A percentile compares a stretch with the other conserved stretches of the same genome.
Evolutionary conservation across 2,329 filamentous ascomycete genomes (phyloP).

Genomic region (Taxawa tesnikishii): DNA sequence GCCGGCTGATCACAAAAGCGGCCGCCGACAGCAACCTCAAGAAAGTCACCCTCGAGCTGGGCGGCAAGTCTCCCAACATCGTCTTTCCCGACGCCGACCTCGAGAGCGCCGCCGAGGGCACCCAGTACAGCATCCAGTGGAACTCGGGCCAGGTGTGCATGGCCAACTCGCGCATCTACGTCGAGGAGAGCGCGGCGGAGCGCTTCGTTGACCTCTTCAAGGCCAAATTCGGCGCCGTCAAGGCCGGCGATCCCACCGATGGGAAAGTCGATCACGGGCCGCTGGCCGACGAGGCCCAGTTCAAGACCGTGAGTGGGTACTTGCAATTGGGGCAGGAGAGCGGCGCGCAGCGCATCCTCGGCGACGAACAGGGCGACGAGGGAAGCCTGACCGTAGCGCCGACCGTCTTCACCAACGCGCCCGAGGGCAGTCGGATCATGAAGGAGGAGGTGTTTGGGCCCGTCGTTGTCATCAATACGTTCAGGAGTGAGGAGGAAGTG

Average conservation of each 20-base stretch:
- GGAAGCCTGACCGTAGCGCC: conserved; percentile 22
- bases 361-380: conserved; percentile 4
- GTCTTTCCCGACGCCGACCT: conserved; percentile 21
- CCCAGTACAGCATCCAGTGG: conserved; percentile 36
- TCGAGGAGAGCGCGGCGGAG: conserved; percentile 39
- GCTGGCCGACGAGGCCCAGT: conserved; percentile 39
- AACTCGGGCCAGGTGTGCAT: conserved; percentile 49
- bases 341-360: conserved; percentile 1
- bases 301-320: conserved; percentile 33
- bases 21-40: conserved; percentile 18
- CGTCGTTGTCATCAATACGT: conserved; percentile 23
- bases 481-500: conserved; percentile 22
- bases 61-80: conserved; percentile 16
- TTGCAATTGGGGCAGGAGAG: conserved; percentile 20
- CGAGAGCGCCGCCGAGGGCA: conserved; percentile 18
- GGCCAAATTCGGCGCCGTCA: conserved; percentile 17
- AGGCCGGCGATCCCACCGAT: conserved; percentile 16
- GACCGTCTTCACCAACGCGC: conserved; percentile 32
- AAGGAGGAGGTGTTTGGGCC: conserved; percentile 27
- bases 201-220: conserved; percentile 29
- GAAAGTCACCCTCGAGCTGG: conserved; percentile 15
- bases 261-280: conserved; percentile 28
- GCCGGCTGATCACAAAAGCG: conserved; percentile 10
- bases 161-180: conserved; percentile 44
- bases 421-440: conserved; percentile 25